Evolutionary conservation across 352 stramenopile species (phyloP), one percentile per base, ranked within the genome.

Genomic region (Pythium sp.): DNA sequence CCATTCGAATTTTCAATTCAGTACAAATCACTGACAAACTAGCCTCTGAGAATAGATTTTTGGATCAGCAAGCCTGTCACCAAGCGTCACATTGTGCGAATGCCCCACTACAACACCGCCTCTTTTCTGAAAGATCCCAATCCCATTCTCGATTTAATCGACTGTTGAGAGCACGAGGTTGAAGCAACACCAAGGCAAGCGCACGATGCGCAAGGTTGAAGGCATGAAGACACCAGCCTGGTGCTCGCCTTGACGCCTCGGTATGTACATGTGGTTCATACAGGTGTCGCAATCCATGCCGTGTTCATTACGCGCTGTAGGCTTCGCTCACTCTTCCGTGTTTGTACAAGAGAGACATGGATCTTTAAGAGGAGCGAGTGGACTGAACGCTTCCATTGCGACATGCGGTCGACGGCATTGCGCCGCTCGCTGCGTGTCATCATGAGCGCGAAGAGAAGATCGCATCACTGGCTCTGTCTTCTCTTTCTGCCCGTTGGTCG

Each of bases 141-240:
- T 26, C 24, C 24, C 24, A 26, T 26, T 26, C 24, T 26, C 24
- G 24, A 26, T n/a, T 47, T 47, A 47, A 47, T n/a, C 38, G 38
- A 47, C 38, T 47, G 38, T 20, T 47, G 38, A 47, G 38, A 47
- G 14, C 15, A 47, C 15, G 38, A 47, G 14, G 38, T 47, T 47
- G 38, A 47, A 47, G 14, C 38, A 47, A 47, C 12, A 47, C 5
- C 2, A 47, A 47, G 38, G 38, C 38, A 47, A 47, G 38, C 38
- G 38, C 38, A 14, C 49, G 49, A 56, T 30, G n/a, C 49, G 49
- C 49, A 56, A 56, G 11, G 3, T 56, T 56, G 49, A 56, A 56
- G n/a, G 20, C 20, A 32, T 56, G 49, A 56, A 56, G n/a, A 7
- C 20, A 32, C 22, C n/a, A 30, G 38, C 38, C 14, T 47, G 38